Evolutionary conservation across 2,329 filamentous ascomycete genomes (phyloP).

Genomic region (Colletotrichum sp.): DNA sequence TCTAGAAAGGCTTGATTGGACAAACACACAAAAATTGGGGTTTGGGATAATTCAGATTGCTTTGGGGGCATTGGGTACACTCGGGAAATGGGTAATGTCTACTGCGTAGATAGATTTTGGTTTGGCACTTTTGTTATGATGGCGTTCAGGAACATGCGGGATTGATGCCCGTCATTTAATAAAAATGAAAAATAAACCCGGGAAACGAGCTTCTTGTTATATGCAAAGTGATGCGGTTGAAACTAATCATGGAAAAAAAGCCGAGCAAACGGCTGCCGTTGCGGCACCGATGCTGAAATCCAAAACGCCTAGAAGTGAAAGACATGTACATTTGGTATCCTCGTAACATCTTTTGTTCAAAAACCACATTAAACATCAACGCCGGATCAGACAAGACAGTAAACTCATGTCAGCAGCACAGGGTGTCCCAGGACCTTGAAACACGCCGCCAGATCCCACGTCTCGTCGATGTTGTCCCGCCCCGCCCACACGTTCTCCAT

Average conservation of each 20-base stretch:
- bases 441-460: slow-evolving; percentile 50
- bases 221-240: background rate
- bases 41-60: background rate
- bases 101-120: slow-evolving; percentile 19
- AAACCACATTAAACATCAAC: background rate
- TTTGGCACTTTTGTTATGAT: background rate
- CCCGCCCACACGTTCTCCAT: slow-evolving; percentile 53
- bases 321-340: background rate
- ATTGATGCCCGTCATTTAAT: background rate
- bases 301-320: background rate
- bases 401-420: slow-evolving; percentile 39
- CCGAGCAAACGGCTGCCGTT: background rate
- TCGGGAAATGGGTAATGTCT: slow-evolving; percentile 14
- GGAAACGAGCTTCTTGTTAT: background rate
- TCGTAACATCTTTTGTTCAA: background rate
- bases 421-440: slow-evolving; percentile 44
- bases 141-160: background rate
- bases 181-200: background rate
- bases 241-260: background rate
- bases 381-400: background rate
- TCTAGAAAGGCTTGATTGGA: background rate
- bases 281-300: background rate
- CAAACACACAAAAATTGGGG: background rate
- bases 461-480: slow-evolving; percentile 42
- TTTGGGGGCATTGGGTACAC: background rate